These are phyloP conservation scores for Candida gigantensis DNA, from an alignment of 1,139 yeast genomes.

Conservation along the genomic window DNA sequence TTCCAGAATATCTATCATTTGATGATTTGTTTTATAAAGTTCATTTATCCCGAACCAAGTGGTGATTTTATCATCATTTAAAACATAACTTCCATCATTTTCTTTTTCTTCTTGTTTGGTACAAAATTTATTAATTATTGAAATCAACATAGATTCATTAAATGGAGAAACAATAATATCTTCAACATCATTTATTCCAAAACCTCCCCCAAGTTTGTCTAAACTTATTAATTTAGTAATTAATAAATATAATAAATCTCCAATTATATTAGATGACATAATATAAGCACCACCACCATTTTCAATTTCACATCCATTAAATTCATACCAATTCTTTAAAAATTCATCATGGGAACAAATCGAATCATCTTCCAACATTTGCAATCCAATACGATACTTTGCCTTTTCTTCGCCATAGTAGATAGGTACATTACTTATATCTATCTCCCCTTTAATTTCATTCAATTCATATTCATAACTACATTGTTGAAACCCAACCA, in stretches of 20 bases:
- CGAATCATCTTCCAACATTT: slow-evolving; percentile 43
- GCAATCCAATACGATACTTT: slow-evolving; percentile 18
- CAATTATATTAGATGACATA: slow-evolving; percentile 24
- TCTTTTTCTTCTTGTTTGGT: slow-evolving; percentile 10
- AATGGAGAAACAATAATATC: not conserved
- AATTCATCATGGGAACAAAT: slow-evolving; percentile 63
- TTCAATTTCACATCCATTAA: slow-evolving; percentile 58
- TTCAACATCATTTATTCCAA: not conserved
- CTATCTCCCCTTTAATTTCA: slow-evolving; percentile 40
- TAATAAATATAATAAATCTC: slow-evolving; percentile 40
- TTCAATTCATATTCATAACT: slow-evolving; percentile 55
- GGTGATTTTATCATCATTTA: slow-evolving; percentile 46
- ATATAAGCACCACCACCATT: slow-evolving; percentile 33
- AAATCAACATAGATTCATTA: slow-evolving; percentile 32
- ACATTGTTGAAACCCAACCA: slow-evolving; percentile 44
- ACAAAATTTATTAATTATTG: slow-evolving; percentile 52
- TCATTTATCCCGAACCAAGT: slow-evolving; percentile 63
- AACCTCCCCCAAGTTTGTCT: slow-evolving; percentile 27
- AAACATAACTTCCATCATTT: slow-evolving; percentile 23
- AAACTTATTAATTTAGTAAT: slow-evolving; percentile 54
- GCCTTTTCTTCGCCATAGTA: slow-evolving; percentile 40
- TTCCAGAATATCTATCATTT: slow-evolving; percentile 40
- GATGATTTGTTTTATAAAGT: slow-evolving; percentile 36
- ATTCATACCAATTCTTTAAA: slow-evolving; percentile 47
- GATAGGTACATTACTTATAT: slow-evolving; percentile 46